Evolutionary conservation across 192 early-diverging fungal species (phyloP), one percentile per base, ranked within the genome.

Genomic region (Anaeromyces robustus): DNA sequence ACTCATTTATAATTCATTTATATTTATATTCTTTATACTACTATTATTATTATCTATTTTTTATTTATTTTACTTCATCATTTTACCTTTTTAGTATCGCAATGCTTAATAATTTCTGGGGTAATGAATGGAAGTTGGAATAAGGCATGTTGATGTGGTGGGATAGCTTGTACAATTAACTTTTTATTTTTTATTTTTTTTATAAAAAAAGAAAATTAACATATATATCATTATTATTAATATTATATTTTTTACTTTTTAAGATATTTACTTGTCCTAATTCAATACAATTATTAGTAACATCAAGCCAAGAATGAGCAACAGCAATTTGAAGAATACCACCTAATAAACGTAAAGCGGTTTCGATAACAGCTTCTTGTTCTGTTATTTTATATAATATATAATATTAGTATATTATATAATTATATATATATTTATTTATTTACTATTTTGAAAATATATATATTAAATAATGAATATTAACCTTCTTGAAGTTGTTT

Each of bases 251-350:
- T 13, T 13, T 80, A 30, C 30, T 30, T n/a, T n/a, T n/a, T n/a
- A n/a, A n/a, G n/a, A n/a, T n/a, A n/a, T n/a, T n/a, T 86, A 89
- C 83, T 83, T 98, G 97, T 43, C 92, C 89, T 68, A 98, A 88
- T 77, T 96, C 92, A 88, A 99, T 93, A 39, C 94, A 84, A 30
- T 84, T 82, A 12, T 90, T 82, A 1, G 95, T 89, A 78, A 89
- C 88, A 68, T 82, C 86, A 31, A 96, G 88, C 96, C 97, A 99
- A 81, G 92, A 91, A 83, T 95, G 91, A 26, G 93, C 91, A 32
- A 91, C 90, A 17, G 96, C 89, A 78, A 98, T 95, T 82, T 96
- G 95, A 29, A 97, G 86, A 86, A 99, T 84, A 19, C 97, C 98
- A 77, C 92, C 89, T 30, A 97, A 84, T 34, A 99, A 89, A 31